Percentiles rank a stretch among this genome's conserved stretches.
Evolutionary conservation across 805 yeast species (phyloP).

Genomic region (Wickerhamomyces silvicola): DNA sequence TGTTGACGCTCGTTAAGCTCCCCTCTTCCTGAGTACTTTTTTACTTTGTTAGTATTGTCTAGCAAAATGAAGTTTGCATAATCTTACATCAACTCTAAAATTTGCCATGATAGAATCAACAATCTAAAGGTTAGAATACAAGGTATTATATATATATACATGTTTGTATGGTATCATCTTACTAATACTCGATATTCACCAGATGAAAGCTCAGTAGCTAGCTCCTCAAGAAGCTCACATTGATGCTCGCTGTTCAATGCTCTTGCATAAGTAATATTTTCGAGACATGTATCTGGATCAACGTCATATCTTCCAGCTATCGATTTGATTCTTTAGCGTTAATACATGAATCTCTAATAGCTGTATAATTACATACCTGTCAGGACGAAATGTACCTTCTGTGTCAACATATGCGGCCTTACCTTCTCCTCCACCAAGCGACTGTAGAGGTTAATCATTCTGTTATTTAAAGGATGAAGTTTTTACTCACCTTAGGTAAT

Average conservation of each 20-base stretch:
- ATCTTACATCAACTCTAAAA: slow-evolving; percentile 59
- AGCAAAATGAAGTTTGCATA: neutral
- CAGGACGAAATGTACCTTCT: slow-evolving; percentile 79
- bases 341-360: neutral
- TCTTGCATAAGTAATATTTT: slow-evolving; percentile 68
- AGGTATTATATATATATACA: neutral
- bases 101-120: slow-evolving; percentile 76
- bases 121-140: slow-evolving; percentile 18
- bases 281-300: slow-evolving; percentile 63
- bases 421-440: slow-evolving; percentile 76
- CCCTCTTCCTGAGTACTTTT: slow-evolving; percentile 64
- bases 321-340: slow-evolving; percentile 35
- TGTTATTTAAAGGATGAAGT: no score
- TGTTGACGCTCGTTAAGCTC: slow-evolving; percentile 74
- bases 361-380: slow-evolving; percentile 31
- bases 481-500: slow-evolving; percentile 40
- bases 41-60: neutral
- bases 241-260: slow-evolving; percentile 78
- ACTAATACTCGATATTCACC: slow-evolving; percentile 57
- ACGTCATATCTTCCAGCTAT: slow-evolving; percentile 66
- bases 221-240: slow-evolving; percentile 59
- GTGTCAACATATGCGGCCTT: slow-evolving; percentile 76
- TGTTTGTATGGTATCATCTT: slow-evolving; percentile 9
- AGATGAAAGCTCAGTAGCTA: slow-evolving; percentile 61
- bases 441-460: no score